Evolutionary conservation across 2,329 filamentous ascomycete species (phyloP), one percentile per base, ranked within the genome.

Genomic region (Blastomyces percursus): DNA sequence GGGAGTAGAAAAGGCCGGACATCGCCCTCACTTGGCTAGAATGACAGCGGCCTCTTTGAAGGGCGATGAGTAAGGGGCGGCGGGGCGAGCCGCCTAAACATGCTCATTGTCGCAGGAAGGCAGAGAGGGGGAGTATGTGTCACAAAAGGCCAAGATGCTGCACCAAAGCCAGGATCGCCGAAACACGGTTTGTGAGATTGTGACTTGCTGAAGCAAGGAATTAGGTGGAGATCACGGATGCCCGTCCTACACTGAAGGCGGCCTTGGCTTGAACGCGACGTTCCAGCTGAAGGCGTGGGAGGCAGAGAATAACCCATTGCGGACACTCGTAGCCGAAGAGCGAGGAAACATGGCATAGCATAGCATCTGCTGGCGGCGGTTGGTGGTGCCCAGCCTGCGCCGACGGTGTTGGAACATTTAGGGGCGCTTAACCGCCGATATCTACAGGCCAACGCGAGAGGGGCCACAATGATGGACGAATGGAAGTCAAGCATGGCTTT

Each of bases 131-230:
- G 9, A 30, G n/a, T 16, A 44, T 44, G 35, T 57, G 12, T 57
- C 35, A 27, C 54, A 30, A 9, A 56, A 35, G 51, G 3, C n/a
- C 54, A 57, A 42, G 54, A 24, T 24, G 35, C 35, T 57, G 54
- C 54, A 42, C n/a, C 35, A 42, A 35, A 40, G n/a, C 54, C 35
- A 24, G 54, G 32, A 57, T 57, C 54, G 12, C 42, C 35, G 54
- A 57, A 57, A 57, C 54, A 57, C 35, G 54, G 35, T 24, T 19
- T 56, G 35, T 56, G 54, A 56, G 54, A 57, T 30, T 30, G 54
- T 40, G 54, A 57, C 54, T 57, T 57, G 54, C 12, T 21, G n/a
- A 19, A 40, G 54, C 35, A 35, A 40, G 54, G 35, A 57, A 40
- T 42, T 57, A 35, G 35, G 54, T 40, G 51, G 30, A 55, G 16